Evolutionary conservation across 2,329 filamentous ascomycete genomes (phyloP).

Genomic region (Elsinoe fawcettii): DNA sequence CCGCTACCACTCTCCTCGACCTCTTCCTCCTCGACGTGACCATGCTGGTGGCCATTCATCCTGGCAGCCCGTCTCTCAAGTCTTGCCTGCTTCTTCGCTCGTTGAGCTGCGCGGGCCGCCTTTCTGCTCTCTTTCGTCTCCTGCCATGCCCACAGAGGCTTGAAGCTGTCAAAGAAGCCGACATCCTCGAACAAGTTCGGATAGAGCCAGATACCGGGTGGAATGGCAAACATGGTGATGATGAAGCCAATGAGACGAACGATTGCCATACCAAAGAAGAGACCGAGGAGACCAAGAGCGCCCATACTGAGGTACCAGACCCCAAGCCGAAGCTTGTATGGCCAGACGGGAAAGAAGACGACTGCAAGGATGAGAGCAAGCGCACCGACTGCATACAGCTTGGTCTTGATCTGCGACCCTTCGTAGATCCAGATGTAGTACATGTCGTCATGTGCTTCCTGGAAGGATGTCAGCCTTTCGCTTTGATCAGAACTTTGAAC

Average conservation of each 20-base stretch:
- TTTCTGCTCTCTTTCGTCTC: slow-evolving; percentile 32
- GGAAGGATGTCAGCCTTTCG: slow-evolving; percentile 30
- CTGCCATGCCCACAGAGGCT: slow-evolving; percentile 95
- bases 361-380: slow-evolving; percentile 76
- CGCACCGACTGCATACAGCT: slow-evolving; percentile 79
- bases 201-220: slow-evolving; percentile 95
- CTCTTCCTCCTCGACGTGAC: slow-evolving; percentile 16
- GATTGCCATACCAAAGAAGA: slow-evolving; percentile 97
- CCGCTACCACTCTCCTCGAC: slow-evolving; percentile 18
- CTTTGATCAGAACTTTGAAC: neutral
- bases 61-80: slow-evolving; percentile 26
- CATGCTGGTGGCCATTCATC: slow-evolving; percentile 10
- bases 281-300: slow-evolving; percentile 76
- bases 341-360: slow-evolving; percentile 95
- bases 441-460: slow-evolving; percentile 77
- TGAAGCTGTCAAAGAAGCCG: slow-evolving; percentile 95
- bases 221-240: slow-evolving; percentile 73
- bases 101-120: slow-evolving; percentile 30
- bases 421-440: slow-evolving; percentile 98
- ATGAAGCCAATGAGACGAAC: slow-evolving; percentile 93
- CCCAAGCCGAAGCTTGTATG: slow-evolving; percentile 77
- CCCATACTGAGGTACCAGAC: slow-evolving; percentile 98
- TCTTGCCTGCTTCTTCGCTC: slow-evolving; percentile 30
- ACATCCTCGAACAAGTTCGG: slow-evolving; percentile 98
- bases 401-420: slow-evolving; percentile 85